These are phyloP conservation scores for Aegle marmelos DNA, from an alignment of 345 rosid genomes.

Conservation along the genomic window DNA sequence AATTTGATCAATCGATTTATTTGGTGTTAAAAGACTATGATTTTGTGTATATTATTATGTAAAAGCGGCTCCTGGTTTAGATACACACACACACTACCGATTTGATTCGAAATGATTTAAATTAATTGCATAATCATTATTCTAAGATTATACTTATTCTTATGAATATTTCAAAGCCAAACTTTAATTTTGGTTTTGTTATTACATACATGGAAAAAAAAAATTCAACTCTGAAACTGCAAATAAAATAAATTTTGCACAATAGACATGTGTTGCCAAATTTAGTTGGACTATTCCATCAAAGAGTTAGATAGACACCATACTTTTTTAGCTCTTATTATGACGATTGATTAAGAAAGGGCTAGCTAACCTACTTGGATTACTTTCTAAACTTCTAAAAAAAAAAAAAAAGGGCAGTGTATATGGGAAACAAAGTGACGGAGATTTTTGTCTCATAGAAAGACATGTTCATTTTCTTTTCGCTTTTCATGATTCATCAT, in stretches of 20 bases:
- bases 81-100: too few species aligned
- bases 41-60: too few species aligned
- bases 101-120: neutral
- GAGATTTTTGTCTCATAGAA: slow-evolving; percentile 25
- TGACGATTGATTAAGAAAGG: neutral
- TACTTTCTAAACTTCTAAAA: neutral
- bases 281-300: neutral
- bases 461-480: slow-evolving; percentile 21
- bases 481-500: slow-evolving; percentile 11
- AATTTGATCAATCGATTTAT: too few species aligned
- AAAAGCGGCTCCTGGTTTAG: too few species aligned
- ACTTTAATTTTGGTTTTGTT: neutral
- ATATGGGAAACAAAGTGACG: slow-evolving; percentile 1
- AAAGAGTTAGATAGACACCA: neutral
- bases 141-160: neutral
- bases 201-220: neutral
- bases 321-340: neutral
- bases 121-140: neutral
- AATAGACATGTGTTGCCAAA: neutral
- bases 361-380: neutral
- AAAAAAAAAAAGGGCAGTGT: neutral
- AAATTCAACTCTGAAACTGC: neutral
- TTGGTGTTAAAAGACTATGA: too few species aligned
- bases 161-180: neutral
- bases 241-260: neutral